phyloP scores from a whole-genome alignment of 352 stramenopile species.

The Globisporangium irregulare region DNA sequence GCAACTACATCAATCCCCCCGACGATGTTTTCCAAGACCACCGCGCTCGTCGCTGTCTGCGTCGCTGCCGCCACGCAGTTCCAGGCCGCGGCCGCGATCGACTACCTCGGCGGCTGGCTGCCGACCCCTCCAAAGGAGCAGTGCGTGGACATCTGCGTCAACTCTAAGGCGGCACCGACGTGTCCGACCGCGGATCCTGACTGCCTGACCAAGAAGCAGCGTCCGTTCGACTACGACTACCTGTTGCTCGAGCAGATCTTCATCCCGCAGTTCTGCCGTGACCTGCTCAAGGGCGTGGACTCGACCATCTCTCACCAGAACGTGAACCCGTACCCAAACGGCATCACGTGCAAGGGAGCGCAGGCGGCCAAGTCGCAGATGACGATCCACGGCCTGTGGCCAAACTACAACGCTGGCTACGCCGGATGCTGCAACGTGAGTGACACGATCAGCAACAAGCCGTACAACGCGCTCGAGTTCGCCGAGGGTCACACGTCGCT shows the following conservation, averaged over 20 bases:
- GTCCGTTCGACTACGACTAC: constrained; percentile 74
- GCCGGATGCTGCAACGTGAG: constrained; percentile 68
- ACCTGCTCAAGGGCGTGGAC: constrained; percentile 69
- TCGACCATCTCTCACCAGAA: constrained; percentile 81
- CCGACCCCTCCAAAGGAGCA: constrained; percentile 40
- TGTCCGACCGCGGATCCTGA: constrained; percentile 50
- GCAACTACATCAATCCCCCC: not conserved
- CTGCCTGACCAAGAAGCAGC: constrained; percentile 63
- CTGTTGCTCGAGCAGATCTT: constrained; percentile 76
- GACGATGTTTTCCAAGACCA: constrained; percentile 18
- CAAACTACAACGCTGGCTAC: constrained; percentile 77
- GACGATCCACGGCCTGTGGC: constrained; percentile 77
- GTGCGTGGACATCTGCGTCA: constrained; percentile 76
- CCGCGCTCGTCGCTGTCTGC: constrained; percentile 13
- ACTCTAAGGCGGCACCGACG: constrained; percentile 51
- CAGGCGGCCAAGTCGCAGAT: constrained; percentile 42
- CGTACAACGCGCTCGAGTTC: constrained; percentile 49
- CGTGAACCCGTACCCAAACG: constrained; percentile 59
- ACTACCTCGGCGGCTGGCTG: constrained; percentile 67
- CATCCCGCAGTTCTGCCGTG: constrained; percentile 78
- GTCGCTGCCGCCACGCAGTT: constrained; percentile 13
- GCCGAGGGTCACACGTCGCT: constrained; percentile 39
- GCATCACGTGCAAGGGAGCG: constrained; percentile 40
- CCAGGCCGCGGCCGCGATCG: constrained; percentile 23
- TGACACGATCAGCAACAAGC: constrained; percentile 51